A percentile compares a stretch with the other conserved stretches of the same genome.
phyloP scores from a whole-genome alignment of 2,329 filamentous ascomycete genomes.

The Alternaria ethzedia region DNA sequence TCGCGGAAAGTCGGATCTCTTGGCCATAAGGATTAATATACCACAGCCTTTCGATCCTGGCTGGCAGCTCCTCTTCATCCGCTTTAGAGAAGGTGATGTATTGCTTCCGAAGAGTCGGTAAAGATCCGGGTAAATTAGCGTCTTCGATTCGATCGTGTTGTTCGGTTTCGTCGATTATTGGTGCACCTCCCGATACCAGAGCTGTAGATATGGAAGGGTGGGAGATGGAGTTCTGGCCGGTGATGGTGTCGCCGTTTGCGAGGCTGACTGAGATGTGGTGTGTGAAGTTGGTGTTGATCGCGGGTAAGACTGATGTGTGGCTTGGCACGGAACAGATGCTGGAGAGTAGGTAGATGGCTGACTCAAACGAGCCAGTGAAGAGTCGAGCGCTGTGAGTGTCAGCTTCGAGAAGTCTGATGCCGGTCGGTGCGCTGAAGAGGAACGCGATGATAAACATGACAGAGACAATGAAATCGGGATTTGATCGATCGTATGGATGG shows the following conservation, averaged over 20 bases:
- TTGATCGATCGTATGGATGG: neutral
- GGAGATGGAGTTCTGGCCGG: constrained; percentile 76
- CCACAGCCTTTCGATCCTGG: constrained; percentile 83
- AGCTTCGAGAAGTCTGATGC: neutral
- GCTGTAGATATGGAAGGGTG: constrained; percentile 40
- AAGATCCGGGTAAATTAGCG: constrained; percentile 79
- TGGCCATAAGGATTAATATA: constrained; percentile 99
- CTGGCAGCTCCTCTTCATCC: constrained; percentile 74
- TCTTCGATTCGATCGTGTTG: constrained; percentile 75
- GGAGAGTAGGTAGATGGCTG: constrained; percentile 86
- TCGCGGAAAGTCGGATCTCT: constrained; percentile 85
- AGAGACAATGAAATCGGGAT: neutral
- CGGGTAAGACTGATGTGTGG: constrained; percentile 79
- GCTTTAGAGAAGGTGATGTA: constrained; percentile 83
- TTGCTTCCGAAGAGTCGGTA: constrained; percentile 78
- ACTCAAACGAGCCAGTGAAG: constrained; percentile 91
- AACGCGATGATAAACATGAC: neutral
- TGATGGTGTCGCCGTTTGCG: constrained; percentile 76
- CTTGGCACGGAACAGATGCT: constrained; percentile 85
- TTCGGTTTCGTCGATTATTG: constrained; percentile 52
- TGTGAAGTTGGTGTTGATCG: constrained; percentile 93
- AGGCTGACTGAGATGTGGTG: constrained; percentile 91
- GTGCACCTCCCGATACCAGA: constrained; percentile 24
- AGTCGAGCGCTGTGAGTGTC: constrained; percentile 70
- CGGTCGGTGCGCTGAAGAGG: neutral